Base-by-base conservation (phyloP, 495 filamentous ascomycete species). In the Sporormia fimetaria region DNA sequence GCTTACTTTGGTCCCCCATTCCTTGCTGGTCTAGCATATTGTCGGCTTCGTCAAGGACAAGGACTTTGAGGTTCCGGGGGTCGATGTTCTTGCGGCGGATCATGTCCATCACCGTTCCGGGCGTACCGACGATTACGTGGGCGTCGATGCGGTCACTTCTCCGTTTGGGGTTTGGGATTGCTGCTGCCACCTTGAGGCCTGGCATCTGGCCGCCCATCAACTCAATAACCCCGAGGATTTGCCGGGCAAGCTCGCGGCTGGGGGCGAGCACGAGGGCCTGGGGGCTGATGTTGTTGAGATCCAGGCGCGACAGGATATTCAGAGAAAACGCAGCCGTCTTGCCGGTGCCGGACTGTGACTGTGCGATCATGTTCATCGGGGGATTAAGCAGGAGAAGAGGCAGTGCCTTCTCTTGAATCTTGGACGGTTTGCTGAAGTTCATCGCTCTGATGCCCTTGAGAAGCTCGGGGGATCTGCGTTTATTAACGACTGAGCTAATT, bases 321-420 rank as follows among this genome's bases (percentile, higher is more conserved):
- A 94, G 73, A 17, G 86, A 78, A 60, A 96, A 99, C 21, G 92
- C 92, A 21, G 90, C 92, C 7, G 92, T 99, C 67, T 99, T 99
- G 42, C 92, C 92, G 10, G 92, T 99, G 45, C 92, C 92, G 3
- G 92, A 98, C 63, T 99, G 92, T 20, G 90, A 95, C 59, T 99
- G 92, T 15, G 86, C 90, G 44, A 99, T 88, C 68, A 96, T 78
- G 61, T 96, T 96, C 28, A 66, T 71, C 0, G 88, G 81, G 11
- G 87, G 87, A 51, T 93, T 72, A 47, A 65, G 55, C 45, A 98
- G 70, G 42, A 98, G 77, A 14, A 98, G 70, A 12, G 90, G 92
- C 2, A 98, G 69, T 1, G 88, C 88, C 38, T 75, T 78, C 60
- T 94, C 90, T 63, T 98, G 90, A 55, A 98, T 87, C 65, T 96